These are phyloP conservation scores for Ustilago xerochloae DNA, from an alignment of 1,284 basidiomycete genomes.

Conservation along the genomic window DNA sequence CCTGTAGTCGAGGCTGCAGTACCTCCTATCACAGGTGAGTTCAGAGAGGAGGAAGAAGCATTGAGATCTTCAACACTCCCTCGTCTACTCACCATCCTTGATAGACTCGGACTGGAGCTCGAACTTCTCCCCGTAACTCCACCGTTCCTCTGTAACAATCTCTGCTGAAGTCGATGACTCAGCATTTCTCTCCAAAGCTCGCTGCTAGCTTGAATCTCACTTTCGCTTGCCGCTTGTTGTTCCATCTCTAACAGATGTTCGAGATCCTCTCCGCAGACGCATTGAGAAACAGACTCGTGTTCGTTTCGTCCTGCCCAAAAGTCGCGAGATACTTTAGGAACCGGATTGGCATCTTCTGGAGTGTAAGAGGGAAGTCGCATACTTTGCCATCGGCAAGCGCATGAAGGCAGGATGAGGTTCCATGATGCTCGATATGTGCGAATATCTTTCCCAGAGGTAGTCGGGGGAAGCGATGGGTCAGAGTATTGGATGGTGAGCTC, in stretches of 20 bases:
- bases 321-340: constrained; percentile 45
- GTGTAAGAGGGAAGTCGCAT: constrained; percentile 49
- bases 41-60: too few relatives aligned
- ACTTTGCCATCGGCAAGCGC: constrained; percentile 46
- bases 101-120: constrained; percentile 1
- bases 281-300: constrained; percentile 47
- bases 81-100: not conserved
- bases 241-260: constrained; percentile 46
- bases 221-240: constrained; percentile 32
- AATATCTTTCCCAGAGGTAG: constrained; percentile 16
- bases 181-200: constrained; percentile 49
- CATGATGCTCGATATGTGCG: constrained; percentile 34
- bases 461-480: constrained; percentile 21
- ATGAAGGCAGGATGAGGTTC: constrained; percentile 45
- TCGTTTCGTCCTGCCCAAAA: constrained; percentile 50
- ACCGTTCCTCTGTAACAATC: constrained; percentile 14
- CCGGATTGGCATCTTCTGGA: constrained; percentile 43
- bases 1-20: not conserved
- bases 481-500: constrained; percentile 46
- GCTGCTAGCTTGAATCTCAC: constrained; percentile 35
- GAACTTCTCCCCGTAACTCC: not conserved
- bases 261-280: constrained; percentile 51
- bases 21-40: too few relatives aligned
- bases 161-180: constrained; percentile 35
- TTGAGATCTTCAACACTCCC: not conserved